Conservation (phyloP, 2,329 filamentous ascomycete genomes). For the Diaporthe humulicola region DNA sequence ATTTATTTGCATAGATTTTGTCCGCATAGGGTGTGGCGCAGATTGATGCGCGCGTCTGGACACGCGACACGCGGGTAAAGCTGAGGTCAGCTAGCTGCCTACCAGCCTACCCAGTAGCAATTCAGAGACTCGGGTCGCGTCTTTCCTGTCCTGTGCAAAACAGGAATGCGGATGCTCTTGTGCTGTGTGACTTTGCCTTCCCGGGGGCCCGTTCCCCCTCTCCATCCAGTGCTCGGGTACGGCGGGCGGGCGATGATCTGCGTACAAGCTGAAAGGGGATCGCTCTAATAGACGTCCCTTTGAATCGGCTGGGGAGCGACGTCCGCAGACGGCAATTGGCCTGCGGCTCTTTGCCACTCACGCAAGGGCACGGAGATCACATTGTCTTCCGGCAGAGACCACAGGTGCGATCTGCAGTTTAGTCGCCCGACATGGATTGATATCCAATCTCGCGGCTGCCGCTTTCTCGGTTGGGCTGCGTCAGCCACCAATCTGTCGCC, state of each 20-base stretch:
- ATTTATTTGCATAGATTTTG: not conserved
- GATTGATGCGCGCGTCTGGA: not conserved
- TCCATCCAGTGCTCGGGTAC: not conserved
- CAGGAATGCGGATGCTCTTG: not conserved
- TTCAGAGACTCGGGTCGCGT: not conserved
- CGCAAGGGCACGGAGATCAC: slow-evolving; percentile 27
- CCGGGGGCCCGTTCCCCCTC: not conserved
- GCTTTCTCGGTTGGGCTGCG: slow-evolving; percentile 4
- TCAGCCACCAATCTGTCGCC: slow-evolving; percentile 14
- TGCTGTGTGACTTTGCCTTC: not conserved
- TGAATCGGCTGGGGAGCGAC: not conserved
- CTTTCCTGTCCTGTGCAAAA: not conserved
- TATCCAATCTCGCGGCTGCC: slow-evolving; percentile 13
- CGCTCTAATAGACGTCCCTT: not conserved
- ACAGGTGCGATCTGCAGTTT: slow-evolving; percentile 16
- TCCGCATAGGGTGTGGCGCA: slow-evolving; percentile 1
- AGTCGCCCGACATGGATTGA: not conserved
- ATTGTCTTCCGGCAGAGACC: slow-evolving; percentile 8
- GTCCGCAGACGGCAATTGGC: slow-evolving; percentile 28
- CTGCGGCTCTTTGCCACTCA: slow-evolving; percentile 32
- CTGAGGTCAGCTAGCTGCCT: not conserved
- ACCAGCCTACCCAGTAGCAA: not conserved
- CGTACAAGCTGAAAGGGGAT: not conserved
- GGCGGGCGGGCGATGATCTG: slow-evolving; percentile 3
- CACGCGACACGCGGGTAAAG: not conserved